Base-by-base conservation (phyloP, 805 yeast genomes). In the Zygoascus ofunaensis region DNA sequence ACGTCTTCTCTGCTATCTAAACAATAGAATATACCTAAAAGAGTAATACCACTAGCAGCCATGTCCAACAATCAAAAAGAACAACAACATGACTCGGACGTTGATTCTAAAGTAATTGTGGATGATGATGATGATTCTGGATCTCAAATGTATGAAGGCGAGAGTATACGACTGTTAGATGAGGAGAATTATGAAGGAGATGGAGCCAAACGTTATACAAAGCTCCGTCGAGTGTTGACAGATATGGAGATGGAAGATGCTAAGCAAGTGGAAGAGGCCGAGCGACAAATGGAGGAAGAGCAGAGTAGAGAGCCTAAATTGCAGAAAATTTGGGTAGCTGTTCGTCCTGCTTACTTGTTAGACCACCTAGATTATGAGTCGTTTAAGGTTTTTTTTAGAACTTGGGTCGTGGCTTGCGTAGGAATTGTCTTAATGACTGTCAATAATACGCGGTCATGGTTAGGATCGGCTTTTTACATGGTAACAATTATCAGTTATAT, bases 361-460 rank as follows among this genome's bases (percentile, higher is more conserved):
- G 49, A 49, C n/a, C 60, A 57, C 39, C 45, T 57, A n/a, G 58
- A 59, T 39, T 26, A 19, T 18, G 24, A 40, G 3, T 55, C 59
- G 30, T 39, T 58, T 18, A 52, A 48, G 22, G 34, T 43, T 5
- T 47, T 56, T 1, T 34, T 51, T 14, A 44, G 62, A 3, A 55
- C 61, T 2, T 59, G 62, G 62, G 26, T 50, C 5, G 49, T 44
- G 34, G 44, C 54, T 45, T 58, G 58, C 58, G 44, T 55, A 2
- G 42, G 53, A 4, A 40, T 53, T 12, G 21, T 58, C 12, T 37
- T 59, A 15, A 41, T 48, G n/a, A 44, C 51, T 14, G 44, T 53
- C 22, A 48, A 44, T 3, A 35, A 42, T 4, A 41, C 55, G 1
- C 50, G 39, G 2, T 36, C 39, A 14, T 59, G 60, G 52, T 50